Base-by-base conservation (phyloP, 2,329 filamentous ascomycete species). In the Raffaelea albimanens region DNA sequence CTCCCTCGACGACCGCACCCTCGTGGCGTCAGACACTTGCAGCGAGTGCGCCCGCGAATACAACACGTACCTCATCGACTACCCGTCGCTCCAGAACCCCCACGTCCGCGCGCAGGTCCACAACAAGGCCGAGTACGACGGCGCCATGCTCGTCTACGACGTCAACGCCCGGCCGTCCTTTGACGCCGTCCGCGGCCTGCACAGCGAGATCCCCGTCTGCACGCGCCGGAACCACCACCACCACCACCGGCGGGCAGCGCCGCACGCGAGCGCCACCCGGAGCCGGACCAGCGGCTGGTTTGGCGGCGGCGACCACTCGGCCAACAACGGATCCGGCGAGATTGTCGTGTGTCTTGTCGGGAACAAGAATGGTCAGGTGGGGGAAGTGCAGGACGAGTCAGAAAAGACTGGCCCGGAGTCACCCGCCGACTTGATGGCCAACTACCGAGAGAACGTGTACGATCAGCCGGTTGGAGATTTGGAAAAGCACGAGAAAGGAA, bases 301-400 rank as follows among this genome's bases (percentile, higher is more conserved):
- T 20, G 44, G 48, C 42, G 41, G 44, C 18, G 40, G 43, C 14
- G 40, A 33, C 39, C 34, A 44, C 38, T 43, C 25, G 14, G 48
- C 46, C 18, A 33, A 20, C 13, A 44, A 45, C 22, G 41, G 45
- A 9, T 40, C 40, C 5, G 46, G 50, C 3, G 53, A 47, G 40
- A 49, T 52, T 14, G 80, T 85, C 41, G 83, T 85, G 52, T 80
- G 80, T 23, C 70, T 86, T 43, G 80, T 85, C 19, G 82, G 82
- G 50, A 85, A 85, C 67, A 83, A 83, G 66, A 68, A 76, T 50
- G 82, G 85, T n/a, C n/a, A n/a, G n/a, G n/a, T n/a, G n/a, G n/a
- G n/a, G n/a, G n/a, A n/a, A n/a, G n/a, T n/a, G n/a, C n/a, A n/a
- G n/a, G n/a, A n/a, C n/a, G n/a, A n/a, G n/a, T n/a, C n/a, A n/a